Evolutionary conservation across 768 basidiomycete genomes (phyloP), one percentile per base, ranked within the genome.

Genomic region (Brasilioporus rufonigricans): DNA sequence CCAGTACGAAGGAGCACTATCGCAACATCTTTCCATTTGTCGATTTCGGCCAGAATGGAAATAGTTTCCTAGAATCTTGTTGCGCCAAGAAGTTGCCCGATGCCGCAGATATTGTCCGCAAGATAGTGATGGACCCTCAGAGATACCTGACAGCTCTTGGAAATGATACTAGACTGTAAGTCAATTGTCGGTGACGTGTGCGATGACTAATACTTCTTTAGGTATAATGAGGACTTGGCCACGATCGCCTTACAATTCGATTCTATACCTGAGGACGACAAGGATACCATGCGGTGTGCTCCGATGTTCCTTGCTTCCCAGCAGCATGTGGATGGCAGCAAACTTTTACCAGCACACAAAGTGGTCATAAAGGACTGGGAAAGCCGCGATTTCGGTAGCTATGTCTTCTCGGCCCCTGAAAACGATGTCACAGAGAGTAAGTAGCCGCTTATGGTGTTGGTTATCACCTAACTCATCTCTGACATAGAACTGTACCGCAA

Each of bases 281-380:
- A 50, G 32, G n/a, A 35, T 23, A n/a, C 8, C 1, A 61, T 61
- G 60, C 49, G 53, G 45, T 33, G 23, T 10, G 29, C 55, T 11
- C 12, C 23, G 0, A 61, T 61, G 55, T 62, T 62, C 26, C 51
- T 33, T 24, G 60, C 47, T 12, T 49, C 12, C 44, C 16, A 26
- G 13, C 27, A 44, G 16, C 19, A 24, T 32, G 13, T 13, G 12
- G 21, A 14, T 23, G 12, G n/a, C 19, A 12, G 26, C 12, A 19
- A 38, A 35, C 36, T 62, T 3, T 23, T 62, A 19, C 40, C 29
- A 8, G 60, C 60, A 19, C 48, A 58, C 23, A 43, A 50, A 44
- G 55, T 58, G 12, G 36, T 53, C 26, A 53, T 61, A n/a, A 10
- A 26, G 7, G 60, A 61, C 44, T 61, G 60, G 60, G 61, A 41